Evolutionary conservation across 1,284 basidiomycete genomes (phyloP), one percentile per base, ranked within the genome.

Genomic region (Gymnopus androsaceus): DNA sequence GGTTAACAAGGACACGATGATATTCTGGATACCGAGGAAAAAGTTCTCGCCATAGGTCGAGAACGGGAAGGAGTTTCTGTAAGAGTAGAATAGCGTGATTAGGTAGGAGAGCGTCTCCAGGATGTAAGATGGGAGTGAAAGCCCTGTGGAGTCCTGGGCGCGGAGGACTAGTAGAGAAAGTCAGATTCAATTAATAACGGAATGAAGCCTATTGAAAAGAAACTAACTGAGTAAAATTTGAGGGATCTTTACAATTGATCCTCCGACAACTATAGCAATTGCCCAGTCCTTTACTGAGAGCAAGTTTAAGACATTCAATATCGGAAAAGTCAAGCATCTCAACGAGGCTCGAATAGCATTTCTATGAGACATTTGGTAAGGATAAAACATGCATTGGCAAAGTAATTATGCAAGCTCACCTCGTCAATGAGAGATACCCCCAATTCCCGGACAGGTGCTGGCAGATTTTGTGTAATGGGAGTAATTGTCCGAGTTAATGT

Each of bases 21-120:
- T 78, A 72, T 95, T 94, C 69, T 95, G 92, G 48, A 92, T 64
- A 23, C 90, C 87, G 53, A 96, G 81, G 80, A 95, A 95, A 59
- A 92, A 69, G 76, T 94, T 95, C 72, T 96, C 94, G 66, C 95
- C 95, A 62, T 97, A 98, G 1, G 95, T 97, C 31, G 91, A 94
- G 77, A 96, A 95, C 0, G 95, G 94, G 69, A 95, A 95, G 23
- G 77, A 71, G 67, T 90, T 88, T 38, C 93, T 80, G 60, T 85
- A 85, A 4, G 93, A 89, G 73, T 98, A 98, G n/a, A 83, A 82
- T 33, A 93, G 81, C 0, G 86, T 92, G 67, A 97, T 93, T 34
- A 87, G 88, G 66, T 95, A 96, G 0, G 92, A 82, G n/a, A 91
- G 75, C 0, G 93, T 95, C 69, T 96, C 94, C 25, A 94, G 83